phyloP scores from a whole-genome alignment of 495 filamentous ascomycete species.

The Tricharina praecox region DNA sequence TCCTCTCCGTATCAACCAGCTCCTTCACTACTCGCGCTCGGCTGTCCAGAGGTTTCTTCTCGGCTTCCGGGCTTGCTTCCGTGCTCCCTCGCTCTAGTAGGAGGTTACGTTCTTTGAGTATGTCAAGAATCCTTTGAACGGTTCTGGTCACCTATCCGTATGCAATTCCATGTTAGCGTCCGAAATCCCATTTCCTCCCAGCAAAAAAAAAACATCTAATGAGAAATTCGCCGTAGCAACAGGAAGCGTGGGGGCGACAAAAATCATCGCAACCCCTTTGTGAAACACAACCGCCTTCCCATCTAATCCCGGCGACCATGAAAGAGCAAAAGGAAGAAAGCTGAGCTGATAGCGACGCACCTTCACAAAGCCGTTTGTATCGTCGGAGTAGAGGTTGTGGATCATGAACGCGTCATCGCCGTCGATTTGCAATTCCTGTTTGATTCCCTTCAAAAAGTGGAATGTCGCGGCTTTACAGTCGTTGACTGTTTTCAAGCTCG shows the following conservation, averaged over 20 bases:
- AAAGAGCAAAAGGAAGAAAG: not conserved
- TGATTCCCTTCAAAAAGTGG: slow-evolving; percentile 52
- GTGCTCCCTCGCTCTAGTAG: slow-evolving; percentile 39
- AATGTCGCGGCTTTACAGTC: slow-evolving; percentile 43
- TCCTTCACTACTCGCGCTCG: slow-evolving; percentile 78
- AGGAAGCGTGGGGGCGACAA: not conserved
- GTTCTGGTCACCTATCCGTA: slow-evolving; percentile 48
- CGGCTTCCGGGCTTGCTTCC: slow-evolving; percentile 31
- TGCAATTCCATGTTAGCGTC: not conserved
- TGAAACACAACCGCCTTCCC: no score
- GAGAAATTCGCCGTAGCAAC: not conserved
- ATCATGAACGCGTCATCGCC: slow-evolving; percentile 78
- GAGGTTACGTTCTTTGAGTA: slow-evolving; percentile 55
- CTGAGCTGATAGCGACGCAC: slow-evolving; percentile 30
- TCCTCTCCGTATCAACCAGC: slow-evolving; percentile 80
- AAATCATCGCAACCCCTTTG: not conserved
- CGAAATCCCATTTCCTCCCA: not conserved
- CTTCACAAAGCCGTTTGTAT: slow-evolving; percentile 96
- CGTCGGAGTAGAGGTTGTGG: slow-evolving; percentile 75
- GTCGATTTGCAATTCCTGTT: slow-evolving; percentile 55
- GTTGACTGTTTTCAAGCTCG: slow-evolving; percentile 20
- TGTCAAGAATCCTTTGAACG: slow-evolving; percentile 79
- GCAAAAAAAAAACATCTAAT: not conserved
- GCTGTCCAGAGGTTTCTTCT: slow-evolving; percentile 49
- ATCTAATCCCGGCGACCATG: not conserved